Percentiles rank a stretch among this genome's conserved stretches.
These are phyloP conservation scores for Miscanthus sacchariflorus DNA, from an alignment of 202 grass and related monocot genomes.

Conservation along the genomic window DNA sequence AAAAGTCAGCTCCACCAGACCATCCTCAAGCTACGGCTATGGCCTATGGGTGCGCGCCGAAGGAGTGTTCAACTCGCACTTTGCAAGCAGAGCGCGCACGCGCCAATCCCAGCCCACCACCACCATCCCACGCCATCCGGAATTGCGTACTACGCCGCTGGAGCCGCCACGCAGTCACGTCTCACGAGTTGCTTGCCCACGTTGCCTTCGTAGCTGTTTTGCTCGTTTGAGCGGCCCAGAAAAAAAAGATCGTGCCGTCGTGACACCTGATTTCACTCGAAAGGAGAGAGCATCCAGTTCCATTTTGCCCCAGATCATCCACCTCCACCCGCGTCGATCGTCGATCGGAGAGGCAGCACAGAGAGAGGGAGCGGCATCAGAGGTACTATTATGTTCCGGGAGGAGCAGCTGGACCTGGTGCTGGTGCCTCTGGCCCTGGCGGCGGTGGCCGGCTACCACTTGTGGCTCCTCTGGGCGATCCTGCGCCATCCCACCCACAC, in stretches of 20 bases:
- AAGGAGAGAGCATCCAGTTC: not conserved
- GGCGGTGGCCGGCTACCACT: constrained; percentile 62
- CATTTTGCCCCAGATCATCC: not conserved
- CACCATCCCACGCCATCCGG: not conserved
- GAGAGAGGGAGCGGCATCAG: not conserved
- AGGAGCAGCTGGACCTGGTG: constrained; percentile 71
- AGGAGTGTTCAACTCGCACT: constrained; percentile 35
- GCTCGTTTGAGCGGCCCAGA: not conserved
- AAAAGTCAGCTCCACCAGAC: not conserved
- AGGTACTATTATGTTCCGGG: constrained; percentile 47
- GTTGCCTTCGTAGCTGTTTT: not conserved
- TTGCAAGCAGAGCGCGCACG: not conserved
- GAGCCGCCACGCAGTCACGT: not conserved
- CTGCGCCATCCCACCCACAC: constrained; percentile 57
- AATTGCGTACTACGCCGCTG: not conserved
- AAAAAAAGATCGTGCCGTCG: not conserved
- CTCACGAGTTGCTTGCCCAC: not conserved
- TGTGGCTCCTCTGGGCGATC: constrained; percentile 66
- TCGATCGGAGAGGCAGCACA: too few species aligned
- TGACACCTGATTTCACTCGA: not conserved
- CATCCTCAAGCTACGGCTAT: not conserved
- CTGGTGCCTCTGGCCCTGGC: constrained; percentile 69
- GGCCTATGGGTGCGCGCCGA: constrained; percentile 13
- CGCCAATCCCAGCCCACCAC: not conserved
- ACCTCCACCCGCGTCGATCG: not conserved